Base-by-base conservation (phyloP, 352 stramenopile species). In the Globisporangium parvum region DNA sequence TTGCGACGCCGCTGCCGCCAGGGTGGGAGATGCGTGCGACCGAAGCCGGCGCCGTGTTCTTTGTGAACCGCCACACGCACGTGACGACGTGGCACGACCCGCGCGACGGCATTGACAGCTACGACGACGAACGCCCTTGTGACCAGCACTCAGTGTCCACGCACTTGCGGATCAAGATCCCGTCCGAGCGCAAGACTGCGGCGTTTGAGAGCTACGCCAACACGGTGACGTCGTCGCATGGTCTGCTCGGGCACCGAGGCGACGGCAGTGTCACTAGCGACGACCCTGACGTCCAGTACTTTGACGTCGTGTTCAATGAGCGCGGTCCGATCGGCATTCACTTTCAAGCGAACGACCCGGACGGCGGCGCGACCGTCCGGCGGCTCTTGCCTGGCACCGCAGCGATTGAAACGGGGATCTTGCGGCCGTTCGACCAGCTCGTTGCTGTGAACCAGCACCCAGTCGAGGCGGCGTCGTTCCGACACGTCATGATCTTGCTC, bases 11-110 rank as follows among this genome's bases (percentile, higher is more conserved):
- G 2, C 42, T 93, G 21, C 80, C 82, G 20, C 67, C 73, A 58
- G 82, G 80, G 0, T 93, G 82, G 82, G 82, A 93, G 55, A 93
- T 93, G 82, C 79, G 80, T 0, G 82, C 89, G 1, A 91, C 80
- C 0, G 77, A 74, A 17, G 69, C 63, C 1, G 82, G 82, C 28
- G 67, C 72, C 0, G 82, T 93, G 1, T 93, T 89, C 60, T 93
- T 93, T 44, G 75, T 93, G 9, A 84, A 93, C 45, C 74, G 75
- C 47, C 78, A 80, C 44, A 88, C 78, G 2, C 83, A 86, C 3
- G 67, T 80, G 12, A 88, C 80, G 6, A 93, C 82, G 3, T 93
- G 82, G 82, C 73, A 75, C 26, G 82, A 93, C 24, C 82, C 82
- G 11, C 77, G 82, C 21, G 54, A 56, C 56, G 55, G n/a, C 57